Conservation (phyloP, 2,329 filamentous ascomycete species). For the Xenosphaeropsis pyriputrescens region DNA sequence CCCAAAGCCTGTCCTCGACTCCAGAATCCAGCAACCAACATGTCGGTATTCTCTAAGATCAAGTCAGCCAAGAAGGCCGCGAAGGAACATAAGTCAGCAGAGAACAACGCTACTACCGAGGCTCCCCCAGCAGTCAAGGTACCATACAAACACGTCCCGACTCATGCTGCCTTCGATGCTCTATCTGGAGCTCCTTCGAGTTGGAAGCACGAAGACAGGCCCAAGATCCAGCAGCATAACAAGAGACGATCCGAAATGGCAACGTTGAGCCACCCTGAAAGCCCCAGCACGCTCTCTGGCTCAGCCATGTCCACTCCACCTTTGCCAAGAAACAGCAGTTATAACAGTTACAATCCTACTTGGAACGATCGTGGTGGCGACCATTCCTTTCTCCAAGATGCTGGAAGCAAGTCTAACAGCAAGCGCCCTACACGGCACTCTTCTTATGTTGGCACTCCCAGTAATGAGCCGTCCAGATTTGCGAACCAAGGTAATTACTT, state of each 20-base stretch:
- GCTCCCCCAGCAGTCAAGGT: constrained; percentile 15
- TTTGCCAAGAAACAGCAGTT: not conserved
- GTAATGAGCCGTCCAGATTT: too few relatives aligned
- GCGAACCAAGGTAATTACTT: too few relatives aligned
- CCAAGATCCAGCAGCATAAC: constrained; percentile 16
- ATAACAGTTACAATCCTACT: not conserved
- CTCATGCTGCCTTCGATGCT: constrained; percentile 43
- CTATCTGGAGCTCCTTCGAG: constrained; percentile 35
- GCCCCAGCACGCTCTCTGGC: not conserved
- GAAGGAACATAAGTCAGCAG: constrained; percentile 35
- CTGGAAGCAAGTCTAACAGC: too few relatives aligned
- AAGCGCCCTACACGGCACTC: too few relatives aligned
- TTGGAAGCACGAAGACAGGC: constrained; percentile 26
- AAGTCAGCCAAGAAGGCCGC: constrained; percentile 36
- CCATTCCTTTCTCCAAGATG: too few relatives aligned
- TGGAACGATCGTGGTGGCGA: constrained; percentile 1
- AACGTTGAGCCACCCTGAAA: constrained; percentile 6
- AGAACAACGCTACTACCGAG: constrained; percentile 29
- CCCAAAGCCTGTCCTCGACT: too few relatives aligned
- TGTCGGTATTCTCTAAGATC: constrained; percentile 43
- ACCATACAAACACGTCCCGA: constrained; percentile 47
- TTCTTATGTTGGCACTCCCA: too few relatives aligned
- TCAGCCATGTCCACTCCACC: not conserved
- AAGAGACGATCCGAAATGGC: constrained; percentile 14
- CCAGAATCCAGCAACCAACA: constrained; percentile 12